phyloP scores from a whole-genome alignment of 2,329 filamentous ascomycete genomes.

The Nannizzia gypsea region DNA sequence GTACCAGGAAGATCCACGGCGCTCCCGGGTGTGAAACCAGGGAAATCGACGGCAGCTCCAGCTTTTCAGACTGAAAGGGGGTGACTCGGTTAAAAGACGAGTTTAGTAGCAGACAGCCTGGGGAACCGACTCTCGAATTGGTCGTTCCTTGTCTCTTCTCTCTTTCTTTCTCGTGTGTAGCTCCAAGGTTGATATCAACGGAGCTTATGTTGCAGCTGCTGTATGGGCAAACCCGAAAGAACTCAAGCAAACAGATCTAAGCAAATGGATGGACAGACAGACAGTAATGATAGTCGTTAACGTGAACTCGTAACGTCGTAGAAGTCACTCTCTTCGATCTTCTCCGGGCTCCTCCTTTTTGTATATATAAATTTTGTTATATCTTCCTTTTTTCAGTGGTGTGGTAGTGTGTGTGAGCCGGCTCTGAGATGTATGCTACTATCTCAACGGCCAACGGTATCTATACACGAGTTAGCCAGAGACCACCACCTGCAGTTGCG shows the following conservation, averaged over 20 bases:
- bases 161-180: not conserved
- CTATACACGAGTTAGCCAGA: not conserved
- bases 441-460: not conserved
- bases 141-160: not conserved
- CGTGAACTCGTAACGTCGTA: constrained; percentile 23
- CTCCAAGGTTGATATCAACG: not conserved
- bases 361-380: too few relatives aligned
- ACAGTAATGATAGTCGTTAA: not conserved
- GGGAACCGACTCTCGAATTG: not conserved
- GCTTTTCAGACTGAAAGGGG: constrained; percentile 51
- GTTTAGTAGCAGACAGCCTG: not conserved
- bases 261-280: not conserved
- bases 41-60: constrained; percentile 83
- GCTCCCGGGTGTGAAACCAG: constrained; percentile 71
- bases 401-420: not conserved
- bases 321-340: constrained; percentile 10
- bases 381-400: not conserved
- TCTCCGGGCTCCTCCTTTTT: not conserved
- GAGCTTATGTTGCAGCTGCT: not conserved
- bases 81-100: not conserved
- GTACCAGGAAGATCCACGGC: constrained; percentile 59
- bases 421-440: not conserved
- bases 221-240: constrained; percentile 2
- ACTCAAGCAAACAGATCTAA: not conserved
- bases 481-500: not conserved